Evolutionary conservation across 768 basidiomycete genomes (phyloP).

Genomic region (Tylopilus sp.): DNA sequence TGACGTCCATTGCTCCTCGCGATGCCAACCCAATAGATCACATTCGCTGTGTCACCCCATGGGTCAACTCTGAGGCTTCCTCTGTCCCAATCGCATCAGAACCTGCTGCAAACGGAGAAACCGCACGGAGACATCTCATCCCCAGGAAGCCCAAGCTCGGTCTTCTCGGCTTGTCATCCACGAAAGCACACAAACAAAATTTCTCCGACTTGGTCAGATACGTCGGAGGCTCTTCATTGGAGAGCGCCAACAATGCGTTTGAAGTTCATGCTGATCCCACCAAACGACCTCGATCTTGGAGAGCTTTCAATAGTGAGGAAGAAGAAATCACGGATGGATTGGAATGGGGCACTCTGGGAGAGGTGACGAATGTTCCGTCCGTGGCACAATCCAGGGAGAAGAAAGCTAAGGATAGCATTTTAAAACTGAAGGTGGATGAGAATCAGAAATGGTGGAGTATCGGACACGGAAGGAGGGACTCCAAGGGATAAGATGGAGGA

Average conservation of each 20-base stretch:
- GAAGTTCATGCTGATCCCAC: conserved; percentile 71
- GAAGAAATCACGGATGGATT: conserved; percentile 61
- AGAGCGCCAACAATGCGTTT: conserved; percentile 46
- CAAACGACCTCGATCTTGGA: conserved; percentile 59
- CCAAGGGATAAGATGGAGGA: conserved; percentile 55
- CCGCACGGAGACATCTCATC: conserved; percentile 49
- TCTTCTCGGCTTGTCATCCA: conserved; percentile 35
- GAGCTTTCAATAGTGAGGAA: conserved; percentile 76
- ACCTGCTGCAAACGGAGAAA: neutral
- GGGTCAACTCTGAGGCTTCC: conserved; percentile 15
- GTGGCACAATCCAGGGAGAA: conserved; percentile 25
- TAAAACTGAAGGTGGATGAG: conserved; percentile 43
- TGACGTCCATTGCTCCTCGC: conserved; percentile 65
- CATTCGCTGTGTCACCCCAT: conserved; percentile 24
- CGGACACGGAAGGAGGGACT: conserved; percentile 68
- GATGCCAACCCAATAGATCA: conserved; percentile 37
- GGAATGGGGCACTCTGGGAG: conserved; percentile 55
- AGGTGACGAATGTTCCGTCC: conserved; percentile 55
- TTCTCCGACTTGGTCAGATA: conserved; percentile 59
- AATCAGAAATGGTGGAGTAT: conserved; percentile 83
- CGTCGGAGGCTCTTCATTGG: conserved; percentile 31
- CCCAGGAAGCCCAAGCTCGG: conserved; percentile 71
- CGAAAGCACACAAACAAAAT: conserved; percentile 40
- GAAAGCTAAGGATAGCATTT: conserved; percentile 30
- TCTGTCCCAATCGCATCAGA: conserved; percentile 31